Conservation (phyloP, 768 basidiomycete species). For the Russula foetens region DNA sequence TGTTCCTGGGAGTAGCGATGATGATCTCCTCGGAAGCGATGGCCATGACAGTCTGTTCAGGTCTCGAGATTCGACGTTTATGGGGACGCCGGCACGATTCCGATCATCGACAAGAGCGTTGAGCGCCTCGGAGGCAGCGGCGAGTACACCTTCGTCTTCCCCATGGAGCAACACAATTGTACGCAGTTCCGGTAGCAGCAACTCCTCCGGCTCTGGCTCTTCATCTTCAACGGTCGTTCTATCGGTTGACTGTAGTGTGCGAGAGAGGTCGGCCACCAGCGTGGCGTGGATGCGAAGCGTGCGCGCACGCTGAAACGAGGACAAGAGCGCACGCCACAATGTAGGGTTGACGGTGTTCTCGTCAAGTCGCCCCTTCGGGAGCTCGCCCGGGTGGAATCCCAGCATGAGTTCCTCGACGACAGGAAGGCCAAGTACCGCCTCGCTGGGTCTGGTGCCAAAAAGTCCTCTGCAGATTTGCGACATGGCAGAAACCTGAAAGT, state of each 20-base stretch:
- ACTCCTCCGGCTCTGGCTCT: neutral
- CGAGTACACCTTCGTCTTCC: neutral
- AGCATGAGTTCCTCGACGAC: conserved; percentile 6
- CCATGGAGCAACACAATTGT: conserved; percentile 7
- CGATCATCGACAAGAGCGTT: neutral
- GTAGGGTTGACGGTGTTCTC: neutral
- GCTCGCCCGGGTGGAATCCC: neutral
- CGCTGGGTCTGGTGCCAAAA: neutral
- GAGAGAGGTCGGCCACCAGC: neutral
- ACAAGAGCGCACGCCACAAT: neutral
- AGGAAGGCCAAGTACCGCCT: too few relatives aligned
- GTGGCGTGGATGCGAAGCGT: conserved; percentile 2
- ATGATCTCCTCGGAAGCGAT: neutral
- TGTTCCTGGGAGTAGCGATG: too few relatives aligned
- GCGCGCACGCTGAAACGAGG: neutral
- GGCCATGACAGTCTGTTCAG: neutral
- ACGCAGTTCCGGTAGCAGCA: neutral
- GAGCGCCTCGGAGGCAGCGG: neutral
- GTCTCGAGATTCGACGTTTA: neutral
- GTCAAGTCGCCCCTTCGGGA: neutral
- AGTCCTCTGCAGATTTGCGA: neutral
- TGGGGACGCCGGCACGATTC: neutral
- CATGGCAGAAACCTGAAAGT: conserved; percentile 8
- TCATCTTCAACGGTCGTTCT: too few relatives aligned
- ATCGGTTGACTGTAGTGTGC: too few relatives aligned